Base-by-base conservation (phyloP, 2,329 filamentous ascomycete genomes). In the Claviceps africana region DNA sequence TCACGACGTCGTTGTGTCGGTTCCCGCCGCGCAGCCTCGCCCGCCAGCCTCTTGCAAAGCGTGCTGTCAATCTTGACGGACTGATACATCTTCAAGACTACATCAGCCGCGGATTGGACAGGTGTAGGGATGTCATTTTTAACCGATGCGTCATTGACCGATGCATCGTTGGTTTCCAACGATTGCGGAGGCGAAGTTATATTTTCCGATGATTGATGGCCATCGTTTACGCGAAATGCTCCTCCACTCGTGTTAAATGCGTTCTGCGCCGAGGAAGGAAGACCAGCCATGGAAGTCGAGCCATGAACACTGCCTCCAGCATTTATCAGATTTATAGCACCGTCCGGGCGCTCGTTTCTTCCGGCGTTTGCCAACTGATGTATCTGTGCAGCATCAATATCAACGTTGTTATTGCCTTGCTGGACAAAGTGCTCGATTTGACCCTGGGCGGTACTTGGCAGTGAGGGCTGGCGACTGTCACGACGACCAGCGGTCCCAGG, bases 1-100 rank as follows among this genome's bases (percentile, higher is more conserved):
- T 78, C 75, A 8, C 71, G 68, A 17, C 75, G 73, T 17, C 78
- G 73, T 65, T 80, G 77, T 25, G 70, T 64, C 1, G 76, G 74
- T 2, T 70, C 68, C 3, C 77, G 73, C 55, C 72, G 64, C 37
- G 76, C 76, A 1, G 67, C 61, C 55, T 78, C 73, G 28, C 65
- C 63, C 3, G 74, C 70, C n/a, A 81, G 65, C 40, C 74, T 71
- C 64, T 73, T 77, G n/a, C 74, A 75, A 11, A 81, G 65, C 0
- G 73, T 71, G 59, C 75, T 78, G 30, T 79, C 76, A 25, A 77
- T 69, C 37, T 70, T 67, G 25, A 79, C 66, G 2, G 64, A 60
- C 7, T 58, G 55, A 44, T 76, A 77, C 1, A 68, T 71, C 44
- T 71, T 66, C 13, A 62, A 61, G 7, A 76, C 75, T 17, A 78